phyloP scores from a whole-genome alignment of 2,329 filamentous ascomycete species.

The Fusarium sp. region DNA sequence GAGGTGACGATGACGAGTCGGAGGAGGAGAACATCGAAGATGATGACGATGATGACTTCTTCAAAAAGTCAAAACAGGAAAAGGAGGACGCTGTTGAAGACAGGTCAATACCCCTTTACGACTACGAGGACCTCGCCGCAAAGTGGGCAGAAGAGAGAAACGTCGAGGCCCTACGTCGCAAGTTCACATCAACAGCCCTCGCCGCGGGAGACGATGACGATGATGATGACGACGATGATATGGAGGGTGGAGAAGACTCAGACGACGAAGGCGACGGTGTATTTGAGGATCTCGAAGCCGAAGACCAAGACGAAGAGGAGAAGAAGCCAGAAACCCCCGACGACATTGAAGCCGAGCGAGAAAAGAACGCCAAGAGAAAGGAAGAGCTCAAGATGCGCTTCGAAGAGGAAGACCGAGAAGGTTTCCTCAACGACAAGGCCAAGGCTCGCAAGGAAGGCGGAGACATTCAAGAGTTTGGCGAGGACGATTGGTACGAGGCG shows the following conservation, averaged over 20 bases:
- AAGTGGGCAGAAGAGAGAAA: slow-evolving; percentile 89
- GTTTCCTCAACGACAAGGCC: slow-evolving; percentile 90
- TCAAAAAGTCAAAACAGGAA: slow-evolving; percentile 71
- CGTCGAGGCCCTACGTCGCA: slow-evolving; percentile 77
- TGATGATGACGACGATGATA: slow-evolving; percentile 59
- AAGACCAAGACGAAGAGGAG: slow-evolving; percentile 68
- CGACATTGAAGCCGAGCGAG: slow-evolving; percentile 87
- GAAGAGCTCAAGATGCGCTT: slow-evolving; percentile 95
- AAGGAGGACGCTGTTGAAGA: slow-evolving; percentile 83
- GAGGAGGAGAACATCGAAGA: slow-evolving; percentile 70
- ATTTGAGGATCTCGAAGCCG: slow-evolving; percentile 70
- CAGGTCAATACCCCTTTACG: slow-evolving; percentile 79
- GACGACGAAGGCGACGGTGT: slow-evolving; percentile 66
- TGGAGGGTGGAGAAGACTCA: slow-evolving; percentile 67
- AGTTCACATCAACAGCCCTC: slow-evolving; percentile 79
- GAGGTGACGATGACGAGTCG: slow-evolving; percentile 70
- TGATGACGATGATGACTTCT: slow-evolving; percentile 71
- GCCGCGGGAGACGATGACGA: slow-evolving; percentile 46
- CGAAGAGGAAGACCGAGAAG: slow-evolving; percentile 97
- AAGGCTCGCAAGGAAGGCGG: slow-evolving; percentile 77
- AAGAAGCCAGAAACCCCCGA: slow-evolving; percentile 56
- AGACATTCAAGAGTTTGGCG: slow-evolving; percentile 84
- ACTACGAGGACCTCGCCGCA: slow-evolving; percentile 82
- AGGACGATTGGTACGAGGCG: slow-evolving; percentile 98
- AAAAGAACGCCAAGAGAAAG: slow-evolving; percentile 89